Base-by-base conservation (phyloP, 2,329 filamentous ascomycete species). In the Aspergillus sp. region DNA sequence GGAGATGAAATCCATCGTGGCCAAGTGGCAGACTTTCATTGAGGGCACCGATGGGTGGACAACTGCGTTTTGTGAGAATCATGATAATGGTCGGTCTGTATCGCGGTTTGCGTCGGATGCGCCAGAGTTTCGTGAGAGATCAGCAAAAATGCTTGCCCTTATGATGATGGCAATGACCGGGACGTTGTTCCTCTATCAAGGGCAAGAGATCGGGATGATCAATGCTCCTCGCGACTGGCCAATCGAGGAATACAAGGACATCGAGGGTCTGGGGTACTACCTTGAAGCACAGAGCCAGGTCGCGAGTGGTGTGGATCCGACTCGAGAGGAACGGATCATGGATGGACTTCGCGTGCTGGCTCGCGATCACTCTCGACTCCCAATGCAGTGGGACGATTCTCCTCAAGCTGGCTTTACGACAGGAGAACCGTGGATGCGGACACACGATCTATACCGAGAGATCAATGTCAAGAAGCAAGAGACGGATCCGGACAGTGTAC, bases 331-430 rank as follows among this genome's bases (percentile, higher is more conserved):
- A 19, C 60, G 45, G 0, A 64, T 68, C 31, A 68, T 68, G 67
- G 56, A 66, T 13, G 66, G 64, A 47, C 77, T 90, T 56, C 84
- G 86, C 63, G 79, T 82, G 59, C 82, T 89, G 47, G 87, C 85
- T 1, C 65, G 67, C 7, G 67, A 91, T 71, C 86, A 91, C 71
- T 83, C 87, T 15, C 82, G 89, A 17, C 83, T 86, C 7, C 89
- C 89, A 0, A 86, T 92, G 78, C 87, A 89, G 66, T 92, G 89
- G 89, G 81, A 82, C 58, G 80, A 74, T 1, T 76, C 79, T 0
- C 41, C 53, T 13, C 81, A 88, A 64, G 87, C 85, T 2, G 89
- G 89, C 0, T 91, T 91, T 75, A 88, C 86, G 3, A 76, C 78
- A 57, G 68, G 77, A 0, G 76, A 76, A 47, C 85, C 86, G 0